Conservation (phyloP, 148 eudicot species). For the Camellia granthamiana region DNA sequence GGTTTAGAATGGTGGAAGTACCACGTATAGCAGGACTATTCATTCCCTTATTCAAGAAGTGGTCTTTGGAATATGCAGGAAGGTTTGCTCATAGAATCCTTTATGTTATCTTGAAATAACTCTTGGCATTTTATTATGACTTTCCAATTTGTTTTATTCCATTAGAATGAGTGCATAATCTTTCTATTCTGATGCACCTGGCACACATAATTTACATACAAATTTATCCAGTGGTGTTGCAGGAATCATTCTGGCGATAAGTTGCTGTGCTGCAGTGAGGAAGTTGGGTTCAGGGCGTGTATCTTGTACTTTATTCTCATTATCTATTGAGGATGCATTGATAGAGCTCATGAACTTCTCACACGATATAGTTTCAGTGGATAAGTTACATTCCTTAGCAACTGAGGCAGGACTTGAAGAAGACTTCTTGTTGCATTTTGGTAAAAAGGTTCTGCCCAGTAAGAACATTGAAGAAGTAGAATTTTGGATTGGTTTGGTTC, state of each 20-base stretch:
- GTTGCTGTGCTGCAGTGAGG: constrained; percentile 44
- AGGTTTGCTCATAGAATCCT: constrained; percentile 29
- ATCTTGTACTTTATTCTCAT: constrained; percentile 23
- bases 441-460: constrained; percentile 38
- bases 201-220: constrained; percentile 10
- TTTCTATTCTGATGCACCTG: neutral
- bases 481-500: constrained; percentile 50
- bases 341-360: constrained; percentile 37
- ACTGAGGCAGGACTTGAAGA: constrained; percentile 49
- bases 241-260: constrained; percentile 42
- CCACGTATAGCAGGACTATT: constrained; percentile 39
- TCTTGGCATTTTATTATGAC: neutral
- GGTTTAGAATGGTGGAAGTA: constrained; percentile 42
- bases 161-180: neutral
- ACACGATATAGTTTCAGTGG: constrained; percentile 33
- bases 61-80: constrained; percentile 56
- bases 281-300: constrained; percentile 35
- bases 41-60: constrained; percentile 50
- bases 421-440: constrained; percentile 44
- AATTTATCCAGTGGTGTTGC: constrained; percentile 46
- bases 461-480: constrained; percentile 40
- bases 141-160: neutral
- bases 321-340: constrained; percentile 24
- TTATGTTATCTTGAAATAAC: neutral
- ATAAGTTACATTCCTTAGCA: constrained; percentile 38